Base-by-base conservation (phyloP, 2,329 filamentous ascomycete species). In the Xylaria arbuscula region DNA sequence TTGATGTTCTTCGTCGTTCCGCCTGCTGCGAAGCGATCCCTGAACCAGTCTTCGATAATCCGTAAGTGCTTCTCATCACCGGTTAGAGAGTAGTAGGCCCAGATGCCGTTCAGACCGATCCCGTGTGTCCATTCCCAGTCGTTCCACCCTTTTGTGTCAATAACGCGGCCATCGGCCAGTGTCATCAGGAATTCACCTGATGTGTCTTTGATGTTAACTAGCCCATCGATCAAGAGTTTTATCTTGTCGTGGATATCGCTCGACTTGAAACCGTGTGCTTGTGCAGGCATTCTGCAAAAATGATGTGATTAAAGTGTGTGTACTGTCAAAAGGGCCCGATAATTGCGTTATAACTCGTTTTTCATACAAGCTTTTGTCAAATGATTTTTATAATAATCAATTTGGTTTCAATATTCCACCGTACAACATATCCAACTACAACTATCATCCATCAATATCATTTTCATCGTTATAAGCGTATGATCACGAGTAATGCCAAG, bases 61-160 rank as follows among this genome's bases (percentile, higher is more conserved):
- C 84, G 79, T 22, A 93, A 84, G 63, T 88, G 87, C 36, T 82
- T 79, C 1, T 83, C 78, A 36, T 90, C 88, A 55, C 88, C 89
- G 0, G 90, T 93, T 72, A 94, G 81, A 66, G 89, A 87, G 80
- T 94, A 91, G 83, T 94, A 94, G 77, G 93, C 91, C 89, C 90
- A 94, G 63, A 95, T 87, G 34, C 92, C 92, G 79, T 94, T 93
- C 22, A 94, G 87, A 5, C 92, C 92, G 75, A 94, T 88, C 51
- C 92, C 92, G 78, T 94, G 92, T 0, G 91, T 93, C 90, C 91
- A 93, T 81, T 94, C 92, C 92, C 92, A 94, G 76, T 90, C 90
- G 71, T 91, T 87, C 92, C 92, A 95, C 66, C 91, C 92, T 80
- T 95, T 95, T 66, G 92, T 94, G 79, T 94, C 92, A 76, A 95